Conservation (phyloP, 495 filamentous ascomycete species). For the Neurospora intermedia region DNA sequence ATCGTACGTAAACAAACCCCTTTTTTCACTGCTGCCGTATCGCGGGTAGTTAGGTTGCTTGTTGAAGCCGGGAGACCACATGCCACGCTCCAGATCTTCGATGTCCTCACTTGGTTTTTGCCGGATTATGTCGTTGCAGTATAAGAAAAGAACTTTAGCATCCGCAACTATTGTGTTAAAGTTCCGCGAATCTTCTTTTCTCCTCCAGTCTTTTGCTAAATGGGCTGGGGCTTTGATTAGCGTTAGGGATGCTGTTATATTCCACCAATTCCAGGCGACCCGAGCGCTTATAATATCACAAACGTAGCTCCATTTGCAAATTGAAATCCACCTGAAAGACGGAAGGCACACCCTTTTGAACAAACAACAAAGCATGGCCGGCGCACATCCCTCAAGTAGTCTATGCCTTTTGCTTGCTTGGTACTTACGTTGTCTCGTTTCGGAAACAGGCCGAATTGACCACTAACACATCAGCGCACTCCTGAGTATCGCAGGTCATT, state of each 20-base stretch:
- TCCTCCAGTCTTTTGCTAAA: neutral
- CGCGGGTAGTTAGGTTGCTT: neutral
- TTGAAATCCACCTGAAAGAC: neutral
- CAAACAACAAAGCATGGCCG: neutral
- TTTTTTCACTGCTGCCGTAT: neutral
- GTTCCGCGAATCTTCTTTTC: neutral
- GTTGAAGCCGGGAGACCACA: neutral
- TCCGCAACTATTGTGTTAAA: neutral
- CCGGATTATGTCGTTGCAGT: neutral
- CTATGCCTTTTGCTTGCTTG: no score
- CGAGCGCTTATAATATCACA: neutral
- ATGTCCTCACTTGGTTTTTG: neutral
- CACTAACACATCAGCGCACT: no score
- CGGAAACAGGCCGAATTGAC: no score
- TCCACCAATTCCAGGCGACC: neutral
- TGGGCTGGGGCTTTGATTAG: neutral
- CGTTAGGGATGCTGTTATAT: neutral
- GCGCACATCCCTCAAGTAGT: no score
- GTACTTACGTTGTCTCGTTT: no score
- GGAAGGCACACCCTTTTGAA: neutral
- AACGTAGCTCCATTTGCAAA: neutral
- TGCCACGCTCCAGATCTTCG: neutral
- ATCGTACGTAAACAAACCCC: neutral
- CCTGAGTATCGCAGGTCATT: no score
- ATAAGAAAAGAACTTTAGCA: neutral